Evolutionary conservation across 148 eudicot species (phyloP).

Genomic region (Suaeda aralocaspica): DNA sequence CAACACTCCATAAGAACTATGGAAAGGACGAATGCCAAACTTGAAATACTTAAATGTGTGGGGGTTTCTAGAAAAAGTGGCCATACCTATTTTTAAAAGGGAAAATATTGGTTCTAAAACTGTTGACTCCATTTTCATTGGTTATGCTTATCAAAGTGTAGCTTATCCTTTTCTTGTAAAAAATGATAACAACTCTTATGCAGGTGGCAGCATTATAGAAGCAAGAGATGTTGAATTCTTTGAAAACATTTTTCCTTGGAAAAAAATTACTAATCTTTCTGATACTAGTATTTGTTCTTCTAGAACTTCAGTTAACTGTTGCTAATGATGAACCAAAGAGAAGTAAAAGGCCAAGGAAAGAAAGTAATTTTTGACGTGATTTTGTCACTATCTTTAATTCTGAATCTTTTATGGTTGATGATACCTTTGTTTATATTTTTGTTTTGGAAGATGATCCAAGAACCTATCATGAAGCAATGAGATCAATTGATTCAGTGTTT

Average conservation of each 20-base stretch:
- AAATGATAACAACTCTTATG: constrained; percentile 9
- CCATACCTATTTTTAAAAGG: constrained; percentile 15
- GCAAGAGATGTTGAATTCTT: constrained; percentile 14
- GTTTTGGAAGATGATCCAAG: constrained; percentile 3
- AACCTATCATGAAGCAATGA: constrained; percentile 17
- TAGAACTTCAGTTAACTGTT: no score
- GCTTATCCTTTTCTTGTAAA: constrained; percentile 10
- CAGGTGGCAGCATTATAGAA: constrained; percentile 8
- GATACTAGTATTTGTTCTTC: not conserved
- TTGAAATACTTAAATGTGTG: constrained; percentile 14
- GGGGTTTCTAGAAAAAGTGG: constrained; percentile 21
- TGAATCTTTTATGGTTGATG: no score
- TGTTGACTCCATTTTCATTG: constrained; percentile 21
- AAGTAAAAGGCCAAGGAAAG: not conserved
- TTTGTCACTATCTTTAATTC: not conserved
- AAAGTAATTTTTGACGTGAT: not conserved
- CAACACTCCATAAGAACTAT: constrained; percentile 20
- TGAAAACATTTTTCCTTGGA: constrained; percentile 8
- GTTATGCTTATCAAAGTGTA: constrained; percentile 11
- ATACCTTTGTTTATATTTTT: constrained; percentile 4
- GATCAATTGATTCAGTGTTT: constrained; percentile 10
- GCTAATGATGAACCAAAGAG: no score
- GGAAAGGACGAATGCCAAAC: constrained; percentile 10
- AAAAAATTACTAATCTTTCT: not conserved
- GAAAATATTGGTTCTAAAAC: constrained; percentile 13